A percentile compares a stretch with the other conserved stretches of the same genome.
These are phyloP conservation scores for Rhododendron ovatum DNA, from an alignment of 148 eudicot species.

Conservation along the genomic window DNA sequence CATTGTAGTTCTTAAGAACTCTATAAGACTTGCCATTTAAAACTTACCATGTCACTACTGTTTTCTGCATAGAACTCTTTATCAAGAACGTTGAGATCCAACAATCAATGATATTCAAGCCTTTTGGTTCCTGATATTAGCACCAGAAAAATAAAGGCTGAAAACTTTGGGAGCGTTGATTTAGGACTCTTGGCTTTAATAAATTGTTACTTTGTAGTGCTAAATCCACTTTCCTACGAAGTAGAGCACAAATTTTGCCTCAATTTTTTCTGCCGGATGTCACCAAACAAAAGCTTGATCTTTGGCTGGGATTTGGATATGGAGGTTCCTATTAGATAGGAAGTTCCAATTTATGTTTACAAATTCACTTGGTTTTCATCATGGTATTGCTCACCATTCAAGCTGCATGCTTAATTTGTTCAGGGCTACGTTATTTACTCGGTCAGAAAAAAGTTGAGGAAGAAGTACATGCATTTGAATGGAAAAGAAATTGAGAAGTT, in stretches of 20 bases:
- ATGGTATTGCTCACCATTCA: slow-evolving; percentile 1
- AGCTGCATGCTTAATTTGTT: slow-evolving; percentile 8
- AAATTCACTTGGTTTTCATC: neutral
- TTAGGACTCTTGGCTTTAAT: neutral
- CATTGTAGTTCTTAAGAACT: neutral
- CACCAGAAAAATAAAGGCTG: neutral
- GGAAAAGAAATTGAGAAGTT: slow-evolving; percentile 89
- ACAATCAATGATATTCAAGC: neutral
- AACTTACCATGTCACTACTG: neutral
- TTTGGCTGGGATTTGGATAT: neutral
- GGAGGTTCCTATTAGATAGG: neutral
- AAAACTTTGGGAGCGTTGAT: neutral
- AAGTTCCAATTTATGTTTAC: neutral
- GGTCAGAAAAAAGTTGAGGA: slow-evolving; percentile 81
- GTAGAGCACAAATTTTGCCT: neutral
- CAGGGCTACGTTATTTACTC: slow-evolving; percentile 92
- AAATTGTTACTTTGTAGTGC: neutral
- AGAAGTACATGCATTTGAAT: slow-evolving; percentile 76
- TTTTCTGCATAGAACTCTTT: neutral
- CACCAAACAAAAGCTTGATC: neutral
- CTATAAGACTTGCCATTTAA: no score
- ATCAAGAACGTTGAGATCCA: neutral
- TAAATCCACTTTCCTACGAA: neutral
- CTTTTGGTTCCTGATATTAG: neutral
- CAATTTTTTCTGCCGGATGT: neutral